A percentile compares a stretch with the other conserved stretches of the same genome.
phyloP scores from a whole-genome alignment of 768 basidiomycete genomes.

The Rhodotorula kratochvilovae region DNA sequence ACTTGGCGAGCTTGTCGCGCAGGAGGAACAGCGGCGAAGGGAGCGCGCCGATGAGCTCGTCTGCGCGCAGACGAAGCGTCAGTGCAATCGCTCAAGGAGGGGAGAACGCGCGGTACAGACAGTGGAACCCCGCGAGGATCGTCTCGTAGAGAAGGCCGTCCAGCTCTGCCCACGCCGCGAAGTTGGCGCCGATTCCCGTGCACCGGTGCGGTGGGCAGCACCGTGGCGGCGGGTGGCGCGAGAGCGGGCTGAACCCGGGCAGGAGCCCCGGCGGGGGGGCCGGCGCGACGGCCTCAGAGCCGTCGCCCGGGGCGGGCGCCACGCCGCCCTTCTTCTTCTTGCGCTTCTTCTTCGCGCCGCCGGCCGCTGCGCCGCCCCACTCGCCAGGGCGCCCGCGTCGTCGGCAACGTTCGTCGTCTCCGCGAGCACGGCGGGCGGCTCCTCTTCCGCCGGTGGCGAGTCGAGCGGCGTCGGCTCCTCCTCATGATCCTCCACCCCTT shows the following conservation, averaged over 20 bases:
- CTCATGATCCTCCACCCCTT: neutral
- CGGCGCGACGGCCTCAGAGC: neutral
- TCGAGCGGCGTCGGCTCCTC: neutral
- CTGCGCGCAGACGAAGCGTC: neutral
- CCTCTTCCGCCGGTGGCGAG: too few relatives aligned
- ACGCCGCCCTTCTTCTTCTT: constrained; percentile 22
- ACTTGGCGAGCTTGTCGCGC: constrained; percentile 33
- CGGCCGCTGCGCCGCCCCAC: constrained; percentile 2
- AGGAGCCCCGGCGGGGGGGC: neutral
- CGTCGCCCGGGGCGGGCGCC: neutral
- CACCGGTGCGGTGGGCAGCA: constrained; percentile 35
- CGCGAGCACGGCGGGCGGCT: neutral
- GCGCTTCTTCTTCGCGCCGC: constrained; percentile 10
- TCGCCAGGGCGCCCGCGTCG: neutral
- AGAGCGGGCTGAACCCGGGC: constrained; percentile 16
- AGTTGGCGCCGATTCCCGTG: constrained; percentile 24
- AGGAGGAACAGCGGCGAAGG: constrained; percentile 18
- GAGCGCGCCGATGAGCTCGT: constrained; percentile 38
- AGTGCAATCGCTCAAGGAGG: neutral
- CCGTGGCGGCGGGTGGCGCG: constrained; percentile 22
- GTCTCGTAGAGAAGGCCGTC: constrained; percentile 36
- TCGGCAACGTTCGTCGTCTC: constrained; percentile 9
- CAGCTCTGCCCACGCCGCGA: constrained; percentile 19
- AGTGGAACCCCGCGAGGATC: constrained; percentile 32
- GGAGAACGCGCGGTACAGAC: constrained; percentile 1